Evolutionary conservation across 441 rosid genomes (phyloP).

Genomic region (Aleurites moluccanus): DNA sequence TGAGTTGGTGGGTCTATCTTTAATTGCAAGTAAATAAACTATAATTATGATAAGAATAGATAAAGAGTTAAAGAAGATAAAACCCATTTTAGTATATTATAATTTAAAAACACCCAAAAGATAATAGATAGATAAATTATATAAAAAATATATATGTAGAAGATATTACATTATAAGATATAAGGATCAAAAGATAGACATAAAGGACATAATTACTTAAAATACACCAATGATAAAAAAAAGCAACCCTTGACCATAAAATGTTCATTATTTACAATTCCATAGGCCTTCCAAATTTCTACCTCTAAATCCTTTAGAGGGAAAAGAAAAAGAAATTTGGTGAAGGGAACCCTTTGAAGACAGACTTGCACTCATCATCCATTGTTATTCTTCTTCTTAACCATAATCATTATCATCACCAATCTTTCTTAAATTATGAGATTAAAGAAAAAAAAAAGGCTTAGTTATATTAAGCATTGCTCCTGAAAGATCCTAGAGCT

Average conservation of each 20-base stretch:
- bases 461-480: conserved; percentile 44
- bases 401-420: conserved; percentile 8
- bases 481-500: conserved; percentile 52
- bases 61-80: background rate
- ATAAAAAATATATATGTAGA: too few relatives aligned
- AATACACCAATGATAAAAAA: conserved; percentile 13
- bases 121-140: too few relatives aligned
- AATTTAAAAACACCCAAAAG: background rate
- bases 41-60: background rate
- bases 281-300: conserved; percentile 18
- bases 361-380: conserved; percentile 12
- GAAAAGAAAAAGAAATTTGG: conserved; percentile 13
- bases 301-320: background rate
- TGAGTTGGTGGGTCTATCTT: too few relatives aligned
- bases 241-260: conserved; percentile 21
- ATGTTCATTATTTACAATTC: conserved; percentile 40
- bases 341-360: background rate
- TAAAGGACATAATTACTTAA: conserved; percentile 14
- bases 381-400: conserved; percentile 6
- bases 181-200: background rate
- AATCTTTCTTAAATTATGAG: background rate
- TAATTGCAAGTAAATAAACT: background rate
- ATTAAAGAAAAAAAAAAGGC: too few relatives aligned
- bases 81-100: background rate
- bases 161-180: too few relatives aligned